phyloP scores from a whole-genome alignment of 1,139 yeast genomes.

The Suhomyces taliae region DNA sequence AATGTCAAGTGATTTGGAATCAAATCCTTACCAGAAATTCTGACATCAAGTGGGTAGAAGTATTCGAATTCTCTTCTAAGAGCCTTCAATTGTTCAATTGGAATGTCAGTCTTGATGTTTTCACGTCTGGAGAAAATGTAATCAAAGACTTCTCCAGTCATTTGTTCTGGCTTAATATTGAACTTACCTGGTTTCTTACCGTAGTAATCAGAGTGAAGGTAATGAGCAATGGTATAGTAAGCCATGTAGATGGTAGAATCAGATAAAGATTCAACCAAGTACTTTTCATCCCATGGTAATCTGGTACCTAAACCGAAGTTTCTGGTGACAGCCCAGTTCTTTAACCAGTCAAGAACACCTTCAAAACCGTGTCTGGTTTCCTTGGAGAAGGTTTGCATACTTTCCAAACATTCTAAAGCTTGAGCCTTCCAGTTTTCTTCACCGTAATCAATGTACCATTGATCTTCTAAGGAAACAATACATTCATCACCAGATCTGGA shows the following conservation, averaged over 20 bases:
- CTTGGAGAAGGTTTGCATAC: constrained; percentile 75
- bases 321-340: constrained; percentile 98
- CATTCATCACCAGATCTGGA: constrained; percentile 98
- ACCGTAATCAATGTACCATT: constrained; percentile 98
- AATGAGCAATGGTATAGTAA: constrained; percentile 86
- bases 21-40: constrained; percentile 95
- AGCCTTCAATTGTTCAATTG: constrained; percentile 62
- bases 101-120: constrained; percentile 57
- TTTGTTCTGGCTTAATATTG: constrained; percentile 72
- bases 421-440: constrained; percentile 88
- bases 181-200: constrained; percentile 77
- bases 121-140: constrained; percentile 80
- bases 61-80: constrained; percentile 94
- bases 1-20: constrained; percentile 97
- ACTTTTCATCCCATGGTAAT: constrained; percentile 96
- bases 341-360: constrained; percentile 93
- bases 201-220: constrained; percentile 82
- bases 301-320: constrained; percentile 94
- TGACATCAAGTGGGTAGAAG: constrained; percentile 89
- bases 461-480: constrained; percentile 96
- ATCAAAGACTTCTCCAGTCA: constrained; percentile 95
- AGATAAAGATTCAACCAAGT: constrained; percentile 89
- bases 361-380: constrained; percentile 94
- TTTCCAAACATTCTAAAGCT: constrained; percentile 76
- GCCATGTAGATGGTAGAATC: constrained; percentile 98